These are phyloP conservation scores for Patellifolia procumbens DNA, from an alignment of 179 eudicot species.

Conservation along the genomic window DNA sequence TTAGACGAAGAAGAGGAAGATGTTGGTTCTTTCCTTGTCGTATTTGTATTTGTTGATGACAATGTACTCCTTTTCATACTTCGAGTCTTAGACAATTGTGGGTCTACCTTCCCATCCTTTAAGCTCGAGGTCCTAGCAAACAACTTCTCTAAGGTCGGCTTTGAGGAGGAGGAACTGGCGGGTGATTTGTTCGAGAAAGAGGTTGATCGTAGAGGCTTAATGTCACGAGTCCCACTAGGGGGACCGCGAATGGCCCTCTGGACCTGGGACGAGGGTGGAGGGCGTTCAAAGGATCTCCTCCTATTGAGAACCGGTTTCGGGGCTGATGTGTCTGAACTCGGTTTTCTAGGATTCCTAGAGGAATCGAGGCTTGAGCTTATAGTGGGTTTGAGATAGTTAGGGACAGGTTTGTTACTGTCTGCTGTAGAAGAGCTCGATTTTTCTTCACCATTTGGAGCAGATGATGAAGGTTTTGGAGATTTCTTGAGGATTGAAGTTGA, in stretches of 20 bases:
- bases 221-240: slow-evolving; percentile 15
- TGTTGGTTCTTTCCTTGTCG: slow-evolving; percentile 21
- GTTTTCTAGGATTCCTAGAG: slow-evolving; percentile 23
- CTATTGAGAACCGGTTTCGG: slow-evolving; percentile 27
- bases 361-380: slow-evolving; percentile 39
- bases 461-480: slow-evolving; percentile 23
- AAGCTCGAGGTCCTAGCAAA: slow-evolving; percentile 22
- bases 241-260: slow-evolving; percentile 23
- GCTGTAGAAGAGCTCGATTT: slow-evolving; percentile 8
- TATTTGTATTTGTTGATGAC: slow-evolving; percentile 20
- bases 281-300: slow-evolving; percentile 48
- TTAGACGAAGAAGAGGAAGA: slow-evolving; percentile 13
- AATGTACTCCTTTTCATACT: slow-evolving; percentile 24
- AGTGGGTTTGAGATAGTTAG: slow-evolving; percentile 53
- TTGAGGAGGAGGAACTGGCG: slow-evolving; percentile 18
- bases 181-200: slow-evolving; percentile 28
- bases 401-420: slow-evolving; percentile 27
- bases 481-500: slow-evolving; percentile 21
- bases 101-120: slow-evolving; percentile 26
- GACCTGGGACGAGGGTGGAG: slow-evolving; percentile 39
- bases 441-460: slow-evolving; percentile 20
- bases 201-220: slow-evolving; percentile 32
- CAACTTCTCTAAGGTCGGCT: slow-evolving; percentile 15
- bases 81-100: slow-evolving; percentile 6
- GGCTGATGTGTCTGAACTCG: slow-evolving; percentile 20